Evolutionary conservation across 495 filamentous ascomycete species (phyloP).

Genomic region (Pseudevernia furfuracea): DNA sequence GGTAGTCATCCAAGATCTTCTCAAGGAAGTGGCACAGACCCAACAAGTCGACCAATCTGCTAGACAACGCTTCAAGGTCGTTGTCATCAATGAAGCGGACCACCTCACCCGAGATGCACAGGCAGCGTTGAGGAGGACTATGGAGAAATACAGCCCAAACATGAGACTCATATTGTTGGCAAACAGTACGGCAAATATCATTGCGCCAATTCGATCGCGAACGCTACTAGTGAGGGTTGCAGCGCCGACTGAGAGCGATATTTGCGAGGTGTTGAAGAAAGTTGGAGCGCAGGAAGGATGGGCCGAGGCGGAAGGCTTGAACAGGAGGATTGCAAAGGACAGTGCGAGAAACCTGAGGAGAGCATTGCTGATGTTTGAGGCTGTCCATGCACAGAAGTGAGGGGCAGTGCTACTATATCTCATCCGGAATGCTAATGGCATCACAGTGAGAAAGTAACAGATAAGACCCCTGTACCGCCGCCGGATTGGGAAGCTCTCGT

Average conservation of each 20-base stretch:
- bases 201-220: slow-evolving; percentile 85
- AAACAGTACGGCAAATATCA: slow-evolving; percentile 94
- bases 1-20: slow-evolving; percentile 87
- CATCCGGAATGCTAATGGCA: slow-evolving; percentile 1
- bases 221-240: slow-evolving; percentile 87
- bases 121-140: slow-evolving; percentile 86
- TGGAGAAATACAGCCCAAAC: slow-evolving; percentile 99
- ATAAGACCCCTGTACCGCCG: slow-evolving; percentile 80
- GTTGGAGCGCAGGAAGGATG: slow-evolving; percentile 75
- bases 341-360: slow-evolving; percentile 84
- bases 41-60: slow-evolving; percentile 91
- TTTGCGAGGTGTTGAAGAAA: slow-evolving; percentile 63
- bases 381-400: slow-evolving; percentile 93
- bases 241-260: slow-evolving; percentile 78
- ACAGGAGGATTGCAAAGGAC: slow-evolving; percentile 79
- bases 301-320: slow-evolving; percentile 58
- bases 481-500: slow-evolving; percentile 95
- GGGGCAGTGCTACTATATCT: slow-evolving; percentile 19
- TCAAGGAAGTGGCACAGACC: slow-evolving; percentile 97
- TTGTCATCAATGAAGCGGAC: slow-evolving; percentile 99
- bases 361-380: slow-evolving; percentile 91
- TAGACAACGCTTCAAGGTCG: slow-evolving; percentile 91
- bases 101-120: slow-evolving; percentile 90
- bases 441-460: slow-evolving; percentile 78
- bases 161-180: slow-evolving; percentile 83